Conservation (phyloP, 129 eudicot species). For the Lactuca sativa region DNA sequence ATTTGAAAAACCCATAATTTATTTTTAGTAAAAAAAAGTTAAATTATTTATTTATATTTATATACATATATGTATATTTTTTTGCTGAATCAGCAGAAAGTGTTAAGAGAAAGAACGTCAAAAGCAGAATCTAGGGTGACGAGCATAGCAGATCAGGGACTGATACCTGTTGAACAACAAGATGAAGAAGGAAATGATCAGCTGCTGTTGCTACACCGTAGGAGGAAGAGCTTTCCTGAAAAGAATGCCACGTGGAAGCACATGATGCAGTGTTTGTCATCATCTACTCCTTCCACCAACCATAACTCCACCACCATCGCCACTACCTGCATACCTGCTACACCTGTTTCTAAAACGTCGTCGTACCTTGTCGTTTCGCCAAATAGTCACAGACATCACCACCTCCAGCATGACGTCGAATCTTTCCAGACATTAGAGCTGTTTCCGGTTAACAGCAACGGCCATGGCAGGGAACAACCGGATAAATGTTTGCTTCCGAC, state of each 20-base stretch:
- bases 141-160: constrained; percentile 33
- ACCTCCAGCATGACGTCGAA: constrained; percentile 6
- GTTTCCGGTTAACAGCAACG: constrained; percentile 49
- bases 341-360: constrained; percentile 16
- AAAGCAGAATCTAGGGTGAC: constrained; percentile 34
- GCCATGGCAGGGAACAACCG: not conserved
- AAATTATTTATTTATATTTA: too few species aligned
- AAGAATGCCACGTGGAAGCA: constrained; percentile 71
- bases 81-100: constrained; percentile 36
- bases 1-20: not conserved
- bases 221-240: constrained; percentile 34
- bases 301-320: not conserved
- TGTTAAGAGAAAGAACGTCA: constrained; percentile 38
- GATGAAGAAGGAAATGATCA: constrained; percentile 29
- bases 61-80: not conserved
- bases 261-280: constrained; percentile 35
- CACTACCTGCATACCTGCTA: not conserved
- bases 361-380: constrained; percentile 23
- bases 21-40: not conserved
- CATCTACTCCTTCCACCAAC: constrained; percentile 22
- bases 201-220: constrained; percentile 27
- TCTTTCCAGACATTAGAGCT: constrained; percentile 50
- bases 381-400: not conserved
- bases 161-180: constrained; percentile 42
- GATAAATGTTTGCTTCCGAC: constrained; percentile 26